Evolutionary conservation across 2,329 filamentous ascomycete genomes (phyloP).

Genomic region (Moelleriella libera): DNA sequence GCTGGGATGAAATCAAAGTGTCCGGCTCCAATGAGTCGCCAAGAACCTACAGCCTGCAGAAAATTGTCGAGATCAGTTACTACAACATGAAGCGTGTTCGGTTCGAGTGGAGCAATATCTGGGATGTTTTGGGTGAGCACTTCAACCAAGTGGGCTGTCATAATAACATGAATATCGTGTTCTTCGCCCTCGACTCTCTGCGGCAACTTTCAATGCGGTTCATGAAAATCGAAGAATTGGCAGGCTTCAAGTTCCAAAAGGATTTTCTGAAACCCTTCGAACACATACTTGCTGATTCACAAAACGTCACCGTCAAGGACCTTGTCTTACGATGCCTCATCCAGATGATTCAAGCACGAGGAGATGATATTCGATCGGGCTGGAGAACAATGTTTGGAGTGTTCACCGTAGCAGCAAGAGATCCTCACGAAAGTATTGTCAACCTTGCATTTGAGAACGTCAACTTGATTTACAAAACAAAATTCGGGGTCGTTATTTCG

Average conservation of each 20-base stretch:
- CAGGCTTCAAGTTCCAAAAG: constrained; percentile 99
- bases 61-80: constrained; percentile 96
- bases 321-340: constrained; percentile 93
- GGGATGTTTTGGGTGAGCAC: constrained; percentile 93
- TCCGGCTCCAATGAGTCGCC: constrained; percentile 93
- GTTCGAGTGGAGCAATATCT: constrained; percentile 97
- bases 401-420: constrained; percentile 87
- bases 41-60: constrained; percentile 92
- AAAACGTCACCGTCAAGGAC: constrained; percentile 85
- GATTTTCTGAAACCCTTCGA: constrained; percentile 98
- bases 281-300: constrained; percentile 89
- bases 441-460: constrained; percentile 96
- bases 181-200: constrained; percentile 90
- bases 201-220: constrained; percentile 96
- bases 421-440: constrained; percentile 89
- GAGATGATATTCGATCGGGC: constrained; percentile 91
- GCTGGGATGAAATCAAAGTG: constrained; percentile 97
- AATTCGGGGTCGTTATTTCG: constrained; percentile 89
- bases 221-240: constrained; percentile 94
- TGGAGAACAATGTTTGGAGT: constrained; percentile 99
- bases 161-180: constrained; percentile 90
- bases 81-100: constrained; percentile 99
- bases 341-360: constrained; percentile 96
- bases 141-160: constrained; percentile 98
- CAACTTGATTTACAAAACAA: constrained; percentile 84